Conservation (phyloP, 352 stramenopile species). For the Globisporangium uncinulatum region DNA sequence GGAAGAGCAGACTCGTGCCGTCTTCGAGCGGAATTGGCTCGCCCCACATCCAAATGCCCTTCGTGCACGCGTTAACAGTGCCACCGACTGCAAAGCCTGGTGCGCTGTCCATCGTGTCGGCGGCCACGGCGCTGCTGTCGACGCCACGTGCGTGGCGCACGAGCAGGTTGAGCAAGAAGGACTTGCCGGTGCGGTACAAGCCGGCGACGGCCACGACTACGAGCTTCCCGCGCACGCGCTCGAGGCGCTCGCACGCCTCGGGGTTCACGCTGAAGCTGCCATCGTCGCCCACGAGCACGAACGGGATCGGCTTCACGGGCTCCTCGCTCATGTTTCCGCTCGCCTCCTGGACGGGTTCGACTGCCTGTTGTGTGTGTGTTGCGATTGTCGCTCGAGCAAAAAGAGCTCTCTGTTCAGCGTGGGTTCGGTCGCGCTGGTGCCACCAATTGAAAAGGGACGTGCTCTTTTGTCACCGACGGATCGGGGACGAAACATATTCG, state of each 20-base stretch:
- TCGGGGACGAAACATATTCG: not conserved
- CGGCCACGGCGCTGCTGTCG: constrained; percentile 14
- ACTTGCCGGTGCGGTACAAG: constrained; percentile 89
- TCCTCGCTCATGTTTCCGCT: constrained; percentile 24
- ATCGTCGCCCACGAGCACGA: constrained; percentile 76
- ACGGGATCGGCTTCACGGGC: constrained; percentile 57
- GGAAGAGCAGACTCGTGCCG: constrained; percentile 71
- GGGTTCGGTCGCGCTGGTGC: constrained; percentile 7
- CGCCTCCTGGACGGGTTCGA: constrained; percentile 7
- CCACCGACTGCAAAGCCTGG: constrained; percentile 75
- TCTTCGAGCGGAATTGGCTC: constrained; percentile 64
- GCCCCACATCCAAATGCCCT: constrained; percentile 91
- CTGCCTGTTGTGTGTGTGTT: not conserved
- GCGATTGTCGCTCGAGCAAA: too few species aligned
- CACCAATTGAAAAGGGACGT: not conserved
- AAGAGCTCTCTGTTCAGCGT: not conserved
- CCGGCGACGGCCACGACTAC: constrained; percentile 84
- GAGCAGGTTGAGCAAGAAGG: constrained; percentile 86
- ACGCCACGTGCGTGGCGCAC: constrained; percentile 49
- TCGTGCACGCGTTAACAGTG: constrained; percentile 87
- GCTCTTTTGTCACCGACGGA: not conserved
- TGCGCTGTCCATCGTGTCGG: constrained; percentile 9
- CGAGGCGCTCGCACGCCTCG: constrained; percentile 59
- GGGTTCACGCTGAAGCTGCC: constrained; percentile 75
- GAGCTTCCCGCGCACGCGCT: constrained; percentile 70